Percentiles rank a stretch among this genome's conserved stretches.
These are phyloP conservation scores for Thalia dealbata DNA, from an alignment of 176 grass and related monocot genomes.

Conservation along the genomic window DNA sequence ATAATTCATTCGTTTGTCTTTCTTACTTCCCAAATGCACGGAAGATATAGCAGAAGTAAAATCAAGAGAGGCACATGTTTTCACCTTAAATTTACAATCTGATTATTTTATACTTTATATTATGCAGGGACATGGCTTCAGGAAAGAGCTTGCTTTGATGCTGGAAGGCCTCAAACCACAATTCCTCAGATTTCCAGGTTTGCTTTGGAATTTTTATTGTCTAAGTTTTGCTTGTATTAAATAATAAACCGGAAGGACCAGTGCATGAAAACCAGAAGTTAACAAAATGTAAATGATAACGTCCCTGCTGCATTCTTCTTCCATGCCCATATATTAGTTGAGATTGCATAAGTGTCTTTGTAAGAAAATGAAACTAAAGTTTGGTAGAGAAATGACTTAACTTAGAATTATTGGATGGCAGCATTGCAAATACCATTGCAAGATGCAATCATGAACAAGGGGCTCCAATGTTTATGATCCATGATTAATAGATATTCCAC, in stretches of 20 bases:
- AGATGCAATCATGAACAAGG: neutral
- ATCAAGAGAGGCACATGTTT: neutral
- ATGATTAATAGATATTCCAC: neutral
- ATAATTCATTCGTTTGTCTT: neutral
- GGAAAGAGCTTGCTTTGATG: conserved; percentile 71
- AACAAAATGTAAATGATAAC: neutral
- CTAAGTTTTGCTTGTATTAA: conserved; percentile 3
- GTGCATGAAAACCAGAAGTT: neutral
- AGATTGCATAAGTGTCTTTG: neutral
- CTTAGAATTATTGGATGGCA: neutral
- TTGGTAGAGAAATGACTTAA: neutral
- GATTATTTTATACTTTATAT: neutral
- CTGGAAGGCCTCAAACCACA: conserved; percentile 67
- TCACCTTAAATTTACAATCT: neutral
- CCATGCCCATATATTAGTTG: neutral
- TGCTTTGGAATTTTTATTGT: conserved; percentile 15
- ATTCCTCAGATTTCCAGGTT: conserved; percentile 93
- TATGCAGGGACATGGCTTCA: conserved; percentile 64
- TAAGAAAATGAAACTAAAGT: neutral
- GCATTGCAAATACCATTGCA: neutral
- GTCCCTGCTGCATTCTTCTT: neutral
- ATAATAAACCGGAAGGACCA: neutral
- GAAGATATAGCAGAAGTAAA: neutral
- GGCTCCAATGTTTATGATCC: neutral
- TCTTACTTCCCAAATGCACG: neutral